A percentile compares a stretch with the other conserved stretches of the same genome.
phyloP scores from a whole-genome alignment of 371 early-diverging fungal species.

The Mortierella sp. region DNA sequence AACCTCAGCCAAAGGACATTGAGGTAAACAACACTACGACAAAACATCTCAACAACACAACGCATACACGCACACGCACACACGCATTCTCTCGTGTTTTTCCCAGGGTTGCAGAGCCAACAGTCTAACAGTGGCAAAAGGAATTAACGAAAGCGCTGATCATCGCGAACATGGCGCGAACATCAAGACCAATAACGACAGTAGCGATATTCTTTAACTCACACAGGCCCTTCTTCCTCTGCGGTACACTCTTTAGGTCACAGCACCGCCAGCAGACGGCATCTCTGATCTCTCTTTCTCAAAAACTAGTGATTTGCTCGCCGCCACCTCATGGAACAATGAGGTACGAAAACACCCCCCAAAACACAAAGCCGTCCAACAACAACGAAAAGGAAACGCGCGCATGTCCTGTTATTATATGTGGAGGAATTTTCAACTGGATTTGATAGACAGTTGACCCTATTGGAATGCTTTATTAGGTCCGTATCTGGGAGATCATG shows the following conservation, averaged over 20 bases:
- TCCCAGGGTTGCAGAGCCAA: not conserved
- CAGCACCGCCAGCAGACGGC: conserved; percentile 83
- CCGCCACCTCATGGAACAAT: conserved; percentile 95
- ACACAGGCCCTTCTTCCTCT: not conserved
- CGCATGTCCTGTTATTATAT: not conserved
- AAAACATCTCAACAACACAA: not conserved
- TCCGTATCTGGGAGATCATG: conserved; percentile 92
- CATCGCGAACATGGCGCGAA: not conserved
- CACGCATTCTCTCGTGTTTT: not conserved
- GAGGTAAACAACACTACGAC: conserved; percentile 24
- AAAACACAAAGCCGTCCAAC: not conserved
- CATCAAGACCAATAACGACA: not conserved
- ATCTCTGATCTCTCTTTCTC: conserved; percentile 88
- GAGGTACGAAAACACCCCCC: conserved; percentile 79
- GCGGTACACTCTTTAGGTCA: conserved; percentile 61
- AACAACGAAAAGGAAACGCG: not conserved
- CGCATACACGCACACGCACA: not conserved
- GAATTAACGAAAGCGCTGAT: not conserved
- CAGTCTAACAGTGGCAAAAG: not conserved
- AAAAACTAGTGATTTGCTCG: conserved; percentile 85
- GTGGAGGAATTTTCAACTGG: not conserved
- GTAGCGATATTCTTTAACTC: not conserved
- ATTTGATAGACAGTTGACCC: not conserved
- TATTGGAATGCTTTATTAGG: conserved; percentile 66
- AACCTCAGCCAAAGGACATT: conserved; percentile 47